Evolutionary conservation across 148 eudicot species (phyloP).

Genomic region (Chenopodium quinoa): DNA sequence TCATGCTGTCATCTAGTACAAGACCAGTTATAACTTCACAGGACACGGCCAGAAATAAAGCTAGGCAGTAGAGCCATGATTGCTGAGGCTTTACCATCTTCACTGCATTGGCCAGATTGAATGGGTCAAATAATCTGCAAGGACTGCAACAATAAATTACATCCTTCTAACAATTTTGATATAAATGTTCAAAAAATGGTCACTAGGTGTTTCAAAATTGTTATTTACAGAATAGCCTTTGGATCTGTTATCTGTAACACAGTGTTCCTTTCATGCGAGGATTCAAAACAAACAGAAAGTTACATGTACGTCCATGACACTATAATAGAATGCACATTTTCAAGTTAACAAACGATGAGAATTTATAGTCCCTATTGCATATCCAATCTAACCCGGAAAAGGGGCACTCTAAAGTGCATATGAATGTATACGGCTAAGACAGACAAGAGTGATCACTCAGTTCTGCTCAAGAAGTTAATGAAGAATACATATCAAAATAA

Average conservation of each 20-base stretch:
- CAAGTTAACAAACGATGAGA: background rate
- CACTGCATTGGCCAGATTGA: constrained; percentile 1
- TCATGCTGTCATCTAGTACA: constrained; percentile 20
- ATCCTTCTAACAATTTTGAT: background rate
- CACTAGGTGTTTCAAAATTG: too few species aligned
- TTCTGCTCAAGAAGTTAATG: background rate
- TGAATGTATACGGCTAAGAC: background rate
- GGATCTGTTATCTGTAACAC: background rate
- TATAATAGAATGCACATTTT: background rate
- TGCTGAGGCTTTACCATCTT: constrained; percentile 33
- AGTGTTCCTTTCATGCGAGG: background rate
- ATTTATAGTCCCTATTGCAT: background rate
- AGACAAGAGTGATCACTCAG: background rate
- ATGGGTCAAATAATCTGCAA: background rate
- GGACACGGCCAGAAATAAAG: constrained; percentile 25
- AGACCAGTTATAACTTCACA: constrained; percentile 31
- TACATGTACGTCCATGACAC: background rate
- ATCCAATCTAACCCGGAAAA: background rate
- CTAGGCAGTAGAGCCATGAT: constrained; percentile 27
- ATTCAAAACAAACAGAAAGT: background rate
- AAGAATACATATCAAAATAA: background rate
- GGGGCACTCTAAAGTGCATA: background rate
- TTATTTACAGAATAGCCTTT: too few species aligned
- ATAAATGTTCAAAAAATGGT: background rate
- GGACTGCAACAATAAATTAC: background rate